Evolutionary conservation across 2,329 filamentous ascomycete species (phyloP).

Genomic region (Clarireedia sp.): DNA sequence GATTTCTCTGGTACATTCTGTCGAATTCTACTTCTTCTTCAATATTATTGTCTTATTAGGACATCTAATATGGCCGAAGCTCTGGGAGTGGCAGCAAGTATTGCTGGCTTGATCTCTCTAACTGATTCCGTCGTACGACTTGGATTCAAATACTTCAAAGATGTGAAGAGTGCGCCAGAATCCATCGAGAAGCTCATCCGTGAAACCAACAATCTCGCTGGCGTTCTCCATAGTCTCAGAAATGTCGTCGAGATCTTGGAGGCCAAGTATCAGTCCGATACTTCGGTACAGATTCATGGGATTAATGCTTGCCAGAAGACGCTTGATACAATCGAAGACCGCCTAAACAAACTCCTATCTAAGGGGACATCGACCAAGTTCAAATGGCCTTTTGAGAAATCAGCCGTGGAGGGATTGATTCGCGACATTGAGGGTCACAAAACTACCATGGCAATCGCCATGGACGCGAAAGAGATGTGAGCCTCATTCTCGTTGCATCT

Average conservation of each 20-base stretch:
- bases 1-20: too few species aligned
- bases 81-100: not conserved
- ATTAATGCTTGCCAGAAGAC: conserved; percentile 14
- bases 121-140: conserved; percentile 4
- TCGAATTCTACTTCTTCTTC: too few species aligned
- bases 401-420: conserved; percentile 5
- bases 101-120: conserved; percentile 11
- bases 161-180: conserved; percentile 5
- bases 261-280: not conserved
- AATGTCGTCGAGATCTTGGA: not conserved
- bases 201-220: conserved; percentile 10
- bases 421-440: conserved; percentile 16
- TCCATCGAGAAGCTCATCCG: conserved; percentile 1
- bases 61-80: not conserved
- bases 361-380: not conserved
- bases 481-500: not conserved
- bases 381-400: conserved; percentile 14
- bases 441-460: conserved; percentile 12
- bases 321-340: conserved; percentile 4
- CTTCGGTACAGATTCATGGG: conserved; percentile 4
- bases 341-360: conserved; percentile 1
- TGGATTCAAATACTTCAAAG: conserved; percentile 10
- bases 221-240: conserved; percentile 5
- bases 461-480: conserved; percentile 12
- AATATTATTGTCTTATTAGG: too few species aligned